Base-by-base conservation (phyloP, 2,329 filamentous ascomycete species). In the Diaporthe ilicicola region DNA sequence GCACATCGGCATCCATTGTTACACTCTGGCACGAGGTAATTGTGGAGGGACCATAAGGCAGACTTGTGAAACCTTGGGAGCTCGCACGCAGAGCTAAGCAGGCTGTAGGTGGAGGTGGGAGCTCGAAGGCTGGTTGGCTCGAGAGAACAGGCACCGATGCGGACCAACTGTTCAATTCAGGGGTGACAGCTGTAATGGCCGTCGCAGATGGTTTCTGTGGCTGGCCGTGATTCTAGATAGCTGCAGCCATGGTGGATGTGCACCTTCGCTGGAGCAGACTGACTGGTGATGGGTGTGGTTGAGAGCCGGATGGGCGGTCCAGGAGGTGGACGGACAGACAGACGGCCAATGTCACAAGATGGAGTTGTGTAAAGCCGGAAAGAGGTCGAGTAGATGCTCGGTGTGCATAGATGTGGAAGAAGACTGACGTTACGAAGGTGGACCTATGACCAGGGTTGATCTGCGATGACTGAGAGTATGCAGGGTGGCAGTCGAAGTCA, bases 1-100 rank as follows among this genome's bases (percentile, higher is more conserved):
- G 74, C 73, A 78, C 77, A 76, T 78, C 76, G 73, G 78, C 78
- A 80, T 80, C 79, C 79, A 80, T 80, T 77, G 79, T 80, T 79
- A 70, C 70, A 61, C 72, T 67, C 67, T 64, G 51, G 46, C 19
- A 42, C 56, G 34, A 50, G n/a, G n/a, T 34, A 70, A 34, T 46
- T 67, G 62, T 59, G 17, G 53, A 51, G 32, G 34, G 46, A 67
- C 42, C 50, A 53, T 64, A 56, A 70, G 70, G 70, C 67, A 70
- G 70, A 53, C 48, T 70, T n/a, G 67, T 51, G 15, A n/a, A n/a
- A n/a, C n/a, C n/a, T n/a, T n/a, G n/a, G 64, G 32, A 17, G 29
- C 37, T 67, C 42, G 66, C 42, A 37, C 66, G 15, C 54, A 70
- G 34, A 69, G 46, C 67, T 29, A 51, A 37, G 70, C 59, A 55